phyloP scores from a whole-genome alignment of 2,329 filamentous ascomycete species.

The Zasmidium citrigriseum region DNA sequence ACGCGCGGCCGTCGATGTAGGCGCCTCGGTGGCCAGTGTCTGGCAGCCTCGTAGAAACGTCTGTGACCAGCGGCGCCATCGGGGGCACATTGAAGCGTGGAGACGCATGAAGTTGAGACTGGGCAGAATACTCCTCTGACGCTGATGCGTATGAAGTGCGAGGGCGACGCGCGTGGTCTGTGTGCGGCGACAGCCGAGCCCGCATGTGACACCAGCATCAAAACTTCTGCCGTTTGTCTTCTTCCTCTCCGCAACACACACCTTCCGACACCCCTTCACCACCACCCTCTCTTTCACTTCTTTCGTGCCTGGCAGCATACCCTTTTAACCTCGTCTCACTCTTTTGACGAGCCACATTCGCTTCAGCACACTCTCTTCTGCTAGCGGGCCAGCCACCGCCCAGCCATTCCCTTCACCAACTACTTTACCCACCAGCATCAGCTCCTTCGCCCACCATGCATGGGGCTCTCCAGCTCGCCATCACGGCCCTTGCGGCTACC shows the following conservation, averaged over 20 bases:
- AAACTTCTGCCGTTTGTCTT: background rate
- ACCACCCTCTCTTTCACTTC: background rate
- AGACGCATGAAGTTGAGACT: background rate
- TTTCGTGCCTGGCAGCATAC: conserved; percentile 8
- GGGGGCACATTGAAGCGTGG: background rate
- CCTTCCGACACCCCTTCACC: background rate
- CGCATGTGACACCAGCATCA: background rate
- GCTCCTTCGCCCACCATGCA: background rate
- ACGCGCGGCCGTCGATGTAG: background rate
- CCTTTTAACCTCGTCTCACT: conserved; percentile 2
- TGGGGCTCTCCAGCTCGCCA: background rate
- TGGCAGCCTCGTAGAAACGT: background rate
- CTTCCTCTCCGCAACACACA: background rate
- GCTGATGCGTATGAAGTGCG: background rate
- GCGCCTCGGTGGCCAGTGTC: background rate
- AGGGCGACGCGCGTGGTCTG: background rate
- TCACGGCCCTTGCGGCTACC: conserved; percentile 2
- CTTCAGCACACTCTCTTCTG: background rate
- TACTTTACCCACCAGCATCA: background rate
- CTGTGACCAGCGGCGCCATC: background rate
- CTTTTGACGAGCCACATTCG: conserved; percentile 6
- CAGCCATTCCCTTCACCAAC: conserved; percentile 4
- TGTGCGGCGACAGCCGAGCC: background rate
- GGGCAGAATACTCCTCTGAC: background rate
- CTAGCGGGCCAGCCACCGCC: background rate